Conservation (phyloP, 768 basidiomycete genomes). For the Rhodotorula taiwanensis region DNA sequence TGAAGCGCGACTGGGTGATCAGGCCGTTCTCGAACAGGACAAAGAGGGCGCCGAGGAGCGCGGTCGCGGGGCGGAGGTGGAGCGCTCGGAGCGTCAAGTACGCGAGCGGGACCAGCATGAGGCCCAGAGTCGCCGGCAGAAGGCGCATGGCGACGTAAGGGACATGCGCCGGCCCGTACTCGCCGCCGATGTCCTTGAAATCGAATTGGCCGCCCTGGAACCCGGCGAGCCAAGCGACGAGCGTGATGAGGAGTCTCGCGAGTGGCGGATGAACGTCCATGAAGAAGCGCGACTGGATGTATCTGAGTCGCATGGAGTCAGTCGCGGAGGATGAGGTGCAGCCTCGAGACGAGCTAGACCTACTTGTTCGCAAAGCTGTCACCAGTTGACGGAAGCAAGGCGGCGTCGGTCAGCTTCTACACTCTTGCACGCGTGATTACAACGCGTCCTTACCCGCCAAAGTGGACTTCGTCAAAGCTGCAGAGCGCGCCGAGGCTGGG, state of each 20-base stretch:
- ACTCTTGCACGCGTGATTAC: accelerated
- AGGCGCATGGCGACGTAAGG: constrained; percentile 97
- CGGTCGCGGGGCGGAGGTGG: constrained; percentile 83
- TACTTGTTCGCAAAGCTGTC: constrained; percentile 39
- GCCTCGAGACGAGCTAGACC: neutral
- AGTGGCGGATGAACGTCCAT: constrained; percentile 91
- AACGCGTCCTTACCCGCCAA: constrained; percentile 62
- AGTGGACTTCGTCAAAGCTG: constrained; percentile 97
- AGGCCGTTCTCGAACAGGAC: constrained; percentile 95
- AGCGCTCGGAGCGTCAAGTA: constrained; percentile 91
- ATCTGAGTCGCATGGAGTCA: neutral
- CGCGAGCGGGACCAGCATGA: constrained; percentile 79
- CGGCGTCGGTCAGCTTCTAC: neutral
- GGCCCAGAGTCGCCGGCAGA: constrained; percentile 82
- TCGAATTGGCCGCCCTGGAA: constrained; percentile 83
- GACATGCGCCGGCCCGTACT: constrained; percentile 63
- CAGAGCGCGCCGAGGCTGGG: neutral
- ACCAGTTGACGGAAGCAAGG: neutral
- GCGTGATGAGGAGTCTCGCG: constrained; percentile 88
- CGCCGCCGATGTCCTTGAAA: constrained; percentile 84
- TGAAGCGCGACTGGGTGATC: constrained; percentile 89
- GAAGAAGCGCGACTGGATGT: constrained; percentile 37
- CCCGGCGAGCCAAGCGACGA: constrained; percentile 77
- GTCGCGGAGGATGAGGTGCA: too few relatives aligned
- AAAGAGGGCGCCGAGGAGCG: constrained; percentile 81